Base-by-base conservation (phyloP, 495 filamentous ascomycete species). In the Amphirosellinia nigrospora region DNA sequence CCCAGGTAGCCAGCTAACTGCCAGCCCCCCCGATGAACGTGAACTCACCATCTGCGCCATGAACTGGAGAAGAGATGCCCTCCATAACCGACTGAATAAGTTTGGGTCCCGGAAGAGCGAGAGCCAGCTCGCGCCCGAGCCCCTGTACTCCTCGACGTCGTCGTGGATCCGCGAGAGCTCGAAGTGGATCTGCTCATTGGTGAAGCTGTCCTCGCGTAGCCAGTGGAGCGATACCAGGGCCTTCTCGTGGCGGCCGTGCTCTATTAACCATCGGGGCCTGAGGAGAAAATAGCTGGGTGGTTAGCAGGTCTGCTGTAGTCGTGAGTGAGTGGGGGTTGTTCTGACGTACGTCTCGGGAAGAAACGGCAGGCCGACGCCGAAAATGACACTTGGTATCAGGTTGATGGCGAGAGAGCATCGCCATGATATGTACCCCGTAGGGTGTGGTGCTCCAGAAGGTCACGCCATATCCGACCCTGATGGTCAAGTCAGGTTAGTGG, bases 251-350 rank as follows among this genome's bases (percentile, higher is more conserved):
- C 79, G 74, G 9, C 77, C 80, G 26, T 84, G 80, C 55, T 84
- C 84, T 15, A 86, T 79, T 3, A 87, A 79, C 85, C 85, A 86
- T 4, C 83, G 82, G 0, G 83, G 82, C 11, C 82, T 84, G 28
- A 13, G 7, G 19, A 11, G 34, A 36, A 11, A 16, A 10, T 5
- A 28, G 26, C 8, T 1, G 23, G 5, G 7, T 43, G 9, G 8
- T 53, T 23, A 45, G 34, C 32, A 32, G 36, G 11, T 62, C 1
- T 19, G 41, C 15, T 46, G 19, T 0, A n/a, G 1, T 43, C 43
- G 43, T 53, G 48, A 53, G 21, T n/a, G 16, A 46, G 4, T n/a
- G 2, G 16, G 3, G 2, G n/a, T 19, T 19, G 30, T 30, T 26
- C 1, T 11, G 55, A 75, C 82, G 78, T 76, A 84, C 81, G 84